phyloP scores from a whole-genome alignment of 2,329 filamentous ascomycete species.

The Fusarium concolor region DNA sequence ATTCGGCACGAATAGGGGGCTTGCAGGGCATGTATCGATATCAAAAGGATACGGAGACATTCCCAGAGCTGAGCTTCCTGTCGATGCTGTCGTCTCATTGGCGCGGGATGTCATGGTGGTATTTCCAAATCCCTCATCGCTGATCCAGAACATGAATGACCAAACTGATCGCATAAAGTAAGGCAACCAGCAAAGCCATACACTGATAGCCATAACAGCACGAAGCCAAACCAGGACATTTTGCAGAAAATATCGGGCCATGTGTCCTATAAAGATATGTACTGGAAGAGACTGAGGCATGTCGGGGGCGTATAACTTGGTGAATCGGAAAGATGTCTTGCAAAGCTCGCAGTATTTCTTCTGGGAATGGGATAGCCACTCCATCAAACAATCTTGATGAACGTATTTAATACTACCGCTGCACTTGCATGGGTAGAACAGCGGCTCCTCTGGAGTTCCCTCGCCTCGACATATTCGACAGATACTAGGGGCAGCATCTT shows the following conservation, averaged over 20 bases:
- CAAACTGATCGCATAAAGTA: conserved; percentile 92
- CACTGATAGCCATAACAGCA: conserved; percentile 79
- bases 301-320: conserved; percentile 93
- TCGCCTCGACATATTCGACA: conserved; percentile 97
- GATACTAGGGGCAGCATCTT: conserved; percentile 71
- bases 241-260: conserved; percentile 76
- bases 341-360: conserved; percentile 99
- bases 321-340: conserved; percentile 98
- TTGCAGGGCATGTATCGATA: conserved; percentile 51
- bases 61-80: conserved; percentile 45
- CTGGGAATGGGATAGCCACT: conserved; percentile 98
- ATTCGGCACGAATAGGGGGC: conserved; percentile 49
- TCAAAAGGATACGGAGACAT: conserved; percentile 46
- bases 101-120: conserved; percentile 45
- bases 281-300: conserved; percentile 90
- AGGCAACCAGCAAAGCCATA: conserved; percentile 91
- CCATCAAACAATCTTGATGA: conserved; percentile 97
- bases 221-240: conserved; percentile 83
- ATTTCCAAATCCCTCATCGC: conserved; percentile 75
- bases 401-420: conserved; percentile 99
- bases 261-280: conserved; percentile 82
- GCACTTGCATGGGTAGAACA: conserved; percentile 99
- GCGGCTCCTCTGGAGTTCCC: conserved; percentile 80
- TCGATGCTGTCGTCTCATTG: conserved; percentile 37
- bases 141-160: conserved; percentile 95